Evolutionary conservation across 352 stramenopile genomes (phyloP).

Genomic region (Pythium aphanidermatum): DNA sequence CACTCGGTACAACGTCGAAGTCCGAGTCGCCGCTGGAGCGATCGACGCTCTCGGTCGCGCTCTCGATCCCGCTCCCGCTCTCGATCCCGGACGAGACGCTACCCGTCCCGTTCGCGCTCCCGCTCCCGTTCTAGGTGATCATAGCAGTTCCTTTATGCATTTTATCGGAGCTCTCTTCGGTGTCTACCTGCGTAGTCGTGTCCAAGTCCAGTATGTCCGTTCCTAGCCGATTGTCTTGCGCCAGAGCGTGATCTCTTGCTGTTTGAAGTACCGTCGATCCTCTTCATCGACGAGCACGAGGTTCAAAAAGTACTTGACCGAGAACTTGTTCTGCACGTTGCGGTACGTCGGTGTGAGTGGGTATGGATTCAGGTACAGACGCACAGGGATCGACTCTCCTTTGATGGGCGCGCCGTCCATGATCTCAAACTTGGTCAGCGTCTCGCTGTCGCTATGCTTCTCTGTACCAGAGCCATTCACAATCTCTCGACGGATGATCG

Average conservation of each 20-base stretch:
- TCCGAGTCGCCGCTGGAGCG: slow-evolving; percentile 18
- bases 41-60: slow-evolving; percentile 22
- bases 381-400: slow-evolving; percentile 95
- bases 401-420: slow-evolving; percentile 98
- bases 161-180: not conserved
- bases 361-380: slow-evolving; percentile 91
- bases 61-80: slow-evolving; percentile 20
- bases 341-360: slow-evolving; percentile 88
- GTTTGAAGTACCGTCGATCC: slow-evolving; percentile 99
- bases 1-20: slow-evolving; percentile 21
- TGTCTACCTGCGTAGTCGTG: not conserved
- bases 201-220: not conserved
- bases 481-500: slow-evolving; percentile 94
- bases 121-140: slow-evolving; percentile 14
- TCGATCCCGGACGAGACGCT: slow-evolving; percentile 4
- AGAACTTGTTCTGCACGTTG: slow-evolving; percentile 90
- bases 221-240: slow-evolving; percentile 47
- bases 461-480: slow-evolving; percentile 65
- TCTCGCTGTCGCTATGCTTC: slow-evolving; percentile 94
- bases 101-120: slow-evolving; percentile 9
- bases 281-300: slow-evolving; percentile 98
- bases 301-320: slow-evolving; percentile 97
- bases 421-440: slow-evolving; percentile 97
- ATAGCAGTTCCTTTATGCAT: not conserved
- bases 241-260: slow-evolving; percentile 98